These are phyloP conservation scores for Colletotrichum sp. DNA, from an alignment of 2,329 filamentous ascomycete species.

Conservation along the genomic window DNA sequence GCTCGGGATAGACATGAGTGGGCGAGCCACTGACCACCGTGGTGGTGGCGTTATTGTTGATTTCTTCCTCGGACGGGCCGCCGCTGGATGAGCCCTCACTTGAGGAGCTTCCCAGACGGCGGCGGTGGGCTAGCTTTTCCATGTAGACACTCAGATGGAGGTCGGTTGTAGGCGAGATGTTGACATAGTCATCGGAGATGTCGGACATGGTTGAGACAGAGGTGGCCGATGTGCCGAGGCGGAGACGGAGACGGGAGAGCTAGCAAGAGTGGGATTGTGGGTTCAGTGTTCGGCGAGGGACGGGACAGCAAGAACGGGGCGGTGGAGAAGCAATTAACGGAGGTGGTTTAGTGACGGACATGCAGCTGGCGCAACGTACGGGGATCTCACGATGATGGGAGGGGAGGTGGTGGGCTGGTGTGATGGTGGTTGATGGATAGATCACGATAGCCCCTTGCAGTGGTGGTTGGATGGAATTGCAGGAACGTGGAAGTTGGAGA, in stretches of 20 bases:
- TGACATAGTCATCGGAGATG: constrained; percentile 20
- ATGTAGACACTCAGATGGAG: constrained; percentile 17
- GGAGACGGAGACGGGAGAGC: not conserved
- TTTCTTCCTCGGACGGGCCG: not conserved
- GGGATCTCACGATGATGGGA: not conserved
- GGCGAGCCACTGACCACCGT: not conserved
- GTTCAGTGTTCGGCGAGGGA: not conserved
- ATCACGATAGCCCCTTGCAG: not conserved
- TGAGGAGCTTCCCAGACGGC: not conserved
- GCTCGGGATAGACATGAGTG: constrained; percentile 29
- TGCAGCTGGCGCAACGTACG: not conserved
- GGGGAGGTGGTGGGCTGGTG: not conserved
- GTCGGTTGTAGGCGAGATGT: constrained; percentile 10
- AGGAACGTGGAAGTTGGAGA: not conserved
- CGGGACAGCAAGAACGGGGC: not conserved
- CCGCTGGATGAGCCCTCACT: constrained; percentile 8
- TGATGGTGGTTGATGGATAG: not conserved
- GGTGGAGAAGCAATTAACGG: constrained; percentile 5
- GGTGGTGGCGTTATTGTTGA: not conserved
- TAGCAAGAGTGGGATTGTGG: not conserved
- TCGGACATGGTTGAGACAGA: constrained; percentile 13
- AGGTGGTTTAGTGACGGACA: not conserved
- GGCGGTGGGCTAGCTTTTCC: constrained; percentile 4
- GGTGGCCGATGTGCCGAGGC: not conserved
- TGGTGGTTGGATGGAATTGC: not conserved